Base-by-base conservation (phyloP, 139 green algal genomes). In the Chlamydomonas eustigma region DNA sequence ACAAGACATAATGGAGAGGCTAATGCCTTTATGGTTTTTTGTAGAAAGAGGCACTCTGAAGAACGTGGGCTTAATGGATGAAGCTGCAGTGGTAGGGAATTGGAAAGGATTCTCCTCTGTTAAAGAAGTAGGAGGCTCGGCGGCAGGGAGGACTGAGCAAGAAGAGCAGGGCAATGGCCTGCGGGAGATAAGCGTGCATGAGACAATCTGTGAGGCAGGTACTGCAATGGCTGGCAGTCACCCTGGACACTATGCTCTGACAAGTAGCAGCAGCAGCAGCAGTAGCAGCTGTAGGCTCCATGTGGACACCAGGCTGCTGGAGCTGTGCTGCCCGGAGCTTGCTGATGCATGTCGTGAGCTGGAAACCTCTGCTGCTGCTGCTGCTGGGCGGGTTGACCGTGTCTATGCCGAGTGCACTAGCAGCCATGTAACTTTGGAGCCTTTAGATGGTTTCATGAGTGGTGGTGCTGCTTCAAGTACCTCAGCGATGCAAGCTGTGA, bases 281-380 rank as follows among this genome's bases (percentile, higher is more conserved):
- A 32, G 28, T 64, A 74, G 38, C 58, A 39, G 18, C 44, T 58
- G 44, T n/a, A n/a, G n/a, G n/a, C n/a, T n/a, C 28, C 44, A 76
- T 1, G 39, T 91, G n/a, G 83, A 89, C 38, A 6, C 50, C 0
- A 76, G 85, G 12, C 77, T 82, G 50, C 5, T 90, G 37, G 75
- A 89, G 73, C 79, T 88, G 32, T 90, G 85, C 80, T 91, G 85
- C 79, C 87, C 87, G 0, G 44, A 50, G 3, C 73, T 88, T 66
- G 83, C 80, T 22, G 34, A 77, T 31, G 70, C 44, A 12, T 68
- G 50, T 37, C 6, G 37, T 1, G n/a, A 33, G 22, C 71, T 77
- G 71, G 37, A 77, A 51, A 33, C 50, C 50, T 50, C 44, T 12
- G 44, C 44, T 12, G 44, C 44, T 12, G 44, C 44, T 18, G 44